Evolutionary conservation across 2,329 filamentous ascomycete genomes (phyloP), one percentile per base, ranked within the genome.

Genomic region (Zymoseptoria brevis): DNA sequence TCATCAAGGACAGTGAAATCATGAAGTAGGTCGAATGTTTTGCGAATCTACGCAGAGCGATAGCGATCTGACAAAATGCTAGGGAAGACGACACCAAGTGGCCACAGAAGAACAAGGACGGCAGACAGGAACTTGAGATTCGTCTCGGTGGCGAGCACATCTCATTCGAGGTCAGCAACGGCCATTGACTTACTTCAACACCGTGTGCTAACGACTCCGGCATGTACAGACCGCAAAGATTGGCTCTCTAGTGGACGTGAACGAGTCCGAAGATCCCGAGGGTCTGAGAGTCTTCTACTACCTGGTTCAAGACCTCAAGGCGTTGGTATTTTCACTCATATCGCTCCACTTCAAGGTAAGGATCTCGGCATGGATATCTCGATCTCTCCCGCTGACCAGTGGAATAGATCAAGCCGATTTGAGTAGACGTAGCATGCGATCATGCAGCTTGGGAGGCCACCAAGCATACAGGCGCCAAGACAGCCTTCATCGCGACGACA

Each of bases 31-130:
- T 8, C 48, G 9, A 49, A 52, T 22, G 9, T 24, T 19, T 45
- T 50, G 21, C 59, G 22, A 68, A 71, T n/a, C 22, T 41, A 13
- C 16, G 19, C 16, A 19, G 49, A 30, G 30, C 21, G 30, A 35
- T 1, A 49, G 21, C 16, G 13, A 8, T 9, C 21, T 26, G 52
- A 49, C 51, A 5, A 21, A 29, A 45, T 24, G 13, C 41, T 67
- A 96, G 90, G 79, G 94, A 99, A 85, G 94, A 99, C 72, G 94
- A 99, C 74, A 89, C 87, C 24, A 96, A 96, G 74, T 99, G 94
- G 94, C 94, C 94, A 0, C 90, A 95, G 75, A 99, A 97, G 83
- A 99, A 99, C 79, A 97, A 97, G 78, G 94, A 99, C 69, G 94
- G 94, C 41, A 85, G 93, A 64, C 94, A 99, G 74, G 94, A 99